Evolutionary conservation across 371 early-diverging fungal genomes (phyloP).

Genomic region (Rhizopus sp.): DNA sequence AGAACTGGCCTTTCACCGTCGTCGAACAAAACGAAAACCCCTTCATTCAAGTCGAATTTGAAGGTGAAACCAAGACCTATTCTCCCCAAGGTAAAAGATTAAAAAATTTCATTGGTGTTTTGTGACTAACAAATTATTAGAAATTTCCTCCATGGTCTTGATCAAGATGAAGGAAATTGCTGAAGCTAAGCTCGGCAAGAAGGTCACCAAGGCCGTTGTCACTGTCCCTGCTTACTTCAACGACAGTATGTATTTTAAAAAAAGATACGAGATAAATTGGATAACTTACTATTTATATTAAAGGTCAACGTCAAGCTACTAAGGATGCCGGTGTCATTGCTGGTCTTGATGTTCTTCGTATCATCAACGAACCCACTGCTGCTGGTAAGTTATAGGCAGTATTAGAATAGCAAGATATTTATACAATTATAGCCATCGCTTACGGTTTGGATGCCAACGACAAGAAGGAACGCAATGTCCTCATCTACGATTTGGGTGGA

Average conservation of each 20-base stretch:
- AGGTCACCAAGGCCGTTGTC: conserved; percentile 88
- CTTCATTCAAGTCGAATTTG: conserved; percentile 76
- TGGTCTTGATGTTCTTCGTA: conserved; percentile 80
- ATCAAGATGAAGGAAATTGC: conserved; percentile 91
- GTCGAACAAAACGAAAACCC: conserved; percentile 76
- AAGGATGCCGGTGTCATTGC: conserved; percentile 83
- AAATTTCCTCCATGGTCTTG: conserved; percentile 92
- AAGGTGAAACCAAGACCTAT: conserved; percentile 80
- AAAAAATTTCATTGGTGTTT: neutral
- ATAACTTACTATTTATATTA: conserved; percentile 59
- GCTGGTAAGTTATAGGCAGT: conserved; percentile 50
- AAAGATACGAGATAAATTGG: neutral
- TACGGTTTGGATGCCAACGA: conserved; percentile 86
- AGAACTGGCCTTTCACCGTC: conserved; percentile 88
- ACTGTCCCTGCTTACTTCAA: conserved; percentile 94
- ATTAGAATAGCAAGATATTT: neutral
- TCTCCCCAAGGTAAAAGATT: conserved; percentile 68
- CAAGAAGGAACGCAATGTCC: conserved; percentile 79
- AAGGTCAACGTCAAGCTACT: conserved; percentile 86
- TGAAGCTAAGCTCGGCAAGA: conserved; percentile 83
- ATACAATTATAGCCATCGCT: conserved; percentile 70
- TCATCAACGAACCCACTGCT: conserved; percentile 96
- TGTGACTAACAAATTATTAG: conserved; percentile 22
- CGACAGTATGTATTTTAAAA: conserved; percentile 34
- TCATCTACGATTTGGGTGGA: conserved; percentile 96